A percentile compares a stretch with the other conserved stretches of the same genome.
phyloP scores from a whole-genome alignment of 345 rosid species.

The Rhizophora mangle region DNA sequence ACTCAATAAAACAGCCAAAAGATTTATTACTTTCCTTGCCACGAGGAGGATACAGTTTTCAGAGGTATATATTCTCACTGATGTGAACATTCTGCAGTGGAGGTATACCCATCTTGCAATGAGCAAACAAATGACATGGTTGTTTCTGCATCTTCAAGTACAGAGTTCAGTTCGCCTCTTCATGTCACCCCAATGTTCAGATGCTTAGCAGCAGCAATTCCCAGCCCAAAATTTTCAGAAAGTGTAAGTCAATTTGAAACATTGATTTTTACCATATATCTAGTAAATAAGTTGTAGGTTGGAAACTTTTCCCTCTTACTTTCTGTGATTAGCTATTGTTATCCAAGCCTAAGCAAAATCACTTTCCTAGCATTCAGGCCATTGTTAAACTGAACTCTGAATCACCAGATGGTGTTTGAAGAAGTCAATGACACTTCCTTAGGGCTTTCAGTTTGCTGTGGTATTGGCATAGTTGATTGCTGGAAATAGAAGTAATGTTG shows the following conservation, averaged over 20 bases:
- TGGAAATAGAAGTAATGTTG: background rate
- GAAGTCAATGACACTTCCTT: background rate
- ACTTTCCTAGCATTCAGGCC: background rate
- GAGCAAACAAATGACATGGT: conserved; percentile 34
- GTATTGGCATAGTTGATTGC: background rate
- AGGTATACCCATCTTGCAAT: conserved; percentile 37
- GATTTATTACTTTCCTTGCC: conserved; percentile 3
- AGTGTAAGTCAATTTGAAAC: conserved; percentile 60
- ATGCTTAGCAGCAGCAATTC: conserved; percentile 94
- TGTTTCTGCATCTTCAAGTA: conserved; percentile 45
- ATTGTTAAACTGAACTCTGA: background rate
- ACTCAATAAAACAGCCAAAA: background rate
- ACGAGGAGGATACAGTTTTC: background rate
- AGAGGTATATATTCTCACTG: conserved; percentile 12
- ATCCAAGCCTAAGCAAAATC: background rate
- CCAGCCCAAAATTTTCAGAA: conserved; percentile 96
- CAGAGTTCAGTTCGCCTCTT: conserved; percentile 73
- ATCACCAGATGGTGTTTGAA: background rate
- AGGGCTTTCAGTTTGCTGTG: background rate
- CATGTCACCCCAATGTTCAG: conserved; percentile 93
- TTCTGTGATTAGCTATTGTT: background rate
- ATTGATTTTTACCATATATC: conserved; percentile 5
- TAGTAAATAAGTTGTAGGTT: background rate
- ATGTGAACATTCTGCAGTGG: conserved; percentile 32
- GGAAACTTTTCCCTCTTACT: background rate